Evolutionary conservation across 2,329 filamentous ascomycete genomes (phyloP).

Genomic region (Fragosphaeria purpurea): DNA sequence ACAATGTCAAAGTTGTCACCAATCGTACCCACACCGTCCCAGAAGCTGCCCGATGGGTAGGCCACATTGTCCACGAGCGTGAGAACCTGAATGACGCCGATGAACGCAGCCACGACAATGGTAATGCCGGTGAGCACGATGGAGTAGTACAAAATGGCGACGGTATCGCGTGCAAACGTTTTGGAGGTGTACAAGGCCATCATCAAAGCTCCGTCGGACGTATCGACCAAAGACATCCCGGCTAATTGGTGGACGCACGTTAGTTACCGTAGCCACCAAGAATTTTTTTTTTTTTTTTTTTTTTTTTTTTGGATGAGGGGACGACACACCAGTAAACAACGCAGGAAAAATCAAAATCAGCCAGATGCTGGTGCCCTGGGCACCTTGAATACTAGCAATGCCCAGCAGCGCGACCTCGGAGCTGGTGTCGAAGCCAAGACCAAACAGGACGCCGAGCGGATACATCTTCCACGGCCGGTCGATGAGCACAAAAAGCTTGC

Average conservation of each 20-base stretch:
- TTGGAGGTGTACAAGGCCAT: slow-evolving; percentile 83
- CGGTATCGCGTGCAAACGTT: slow-evolving; percentile 64
- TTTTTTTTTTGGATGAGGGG: no score
- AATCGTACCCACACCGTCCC: slow-evolving; percentile 71
- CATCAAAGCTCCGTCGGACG: slow-evolving; percentile 88
- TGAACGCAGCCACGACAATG: slow-evolving; percentile 72
- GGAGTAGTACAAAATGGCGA: slow-evolving; percentile 93
- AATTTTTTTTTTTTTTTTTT: no score
- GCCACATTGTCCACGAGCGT: slow-evolving; percentile 69
- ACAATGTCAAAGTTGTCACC: slow-evolving; percentile 79
- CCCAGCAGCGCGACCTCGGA: slow-evolving; percentile 88
- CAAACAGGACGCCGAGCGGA: slow-evolving; percentile 77
- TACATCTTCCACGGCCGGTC: slow-evolving; percentile 92
- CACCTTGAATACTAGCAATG: slow-evolving; percentile 78
- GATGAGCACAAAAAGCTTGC: slow-evolving; percentile 64
- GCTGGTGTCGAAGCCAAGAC: slow-evolving; percentile 88
- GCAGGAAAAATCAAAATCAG: slow-evolving; percentile 85
- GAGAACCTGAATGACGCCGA: slow-evolving; percentile 76
- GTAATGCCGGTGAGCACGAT: slow-evolving; percentile 78
- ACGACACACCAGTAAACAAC: slow-evolving; percentile 64
- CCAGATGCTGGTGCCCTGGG: slow-evolving; percentile 84
- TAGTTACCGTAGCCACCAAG: no score
- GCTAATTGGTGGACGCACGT: slow-evolving; percentile 32
- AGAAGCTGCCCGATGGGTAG: slow-evolving; percentile 66
- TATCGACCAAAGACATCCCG: slow-evolving; percentile 93